Evolutionary conservation across 192 early-diverging fungal genomes (phyloP).

Genomic region (Borealophlyctis nickersoniae): DNA sequence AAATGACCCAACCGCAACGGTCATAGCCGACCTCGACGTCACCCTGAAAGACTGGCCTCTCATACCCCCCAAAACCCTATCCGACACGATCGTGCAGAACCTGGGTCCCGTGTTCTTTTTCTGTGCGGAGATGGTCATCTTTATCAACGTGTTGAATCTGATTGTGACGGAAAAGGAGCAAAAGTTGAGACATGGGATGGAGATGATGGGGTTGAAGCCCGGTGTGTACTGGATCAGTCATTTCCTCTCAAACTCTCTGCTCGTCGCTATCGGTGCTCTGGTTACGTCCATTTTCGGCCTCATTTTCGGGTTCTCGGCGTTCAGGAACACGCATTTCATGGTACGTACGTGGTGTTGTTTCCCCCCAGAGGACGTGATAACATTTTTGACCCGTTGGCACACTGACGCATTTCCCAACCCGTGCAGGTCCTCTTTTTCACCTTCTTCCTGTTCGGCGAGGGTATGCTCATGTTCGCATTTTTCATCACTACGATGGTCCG

Average conservation of each 20-base stretch:
- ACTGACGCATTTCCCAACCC: neutral
- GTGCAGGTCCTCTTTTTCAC: slow-evolving; percentile 46
- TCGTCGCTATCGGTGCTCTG: slow-evolving; percentile 57
- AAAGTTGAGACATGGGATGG: slow-evolving; percentile 67
- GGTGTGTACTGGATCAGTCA: slow-evolving; percentile 65
- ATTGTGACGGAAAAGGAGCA: slow-evolving; percentile 74
- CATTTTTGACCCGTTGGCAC: neutral
- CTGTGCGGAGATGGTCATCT: slow-evolving; percentile 59
- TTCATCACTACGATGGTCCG: slow-evolving; percentile 69
- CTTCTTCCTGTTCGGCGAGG: slow-evolving; percentile 73
- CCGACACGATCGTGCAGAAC: slow-evolving; percentile 58
- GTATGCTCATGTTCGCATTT: slow-evolving; percentile 69
- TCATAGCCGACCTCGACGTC: slow-evolving; percentile 42
- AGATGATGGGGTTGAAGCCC: slow-evolving; percentile 75
- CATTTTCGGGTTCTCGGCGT: slow-evolving; percentile 60
- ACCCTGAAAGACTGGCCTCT: slow-evolving; percentile 66
- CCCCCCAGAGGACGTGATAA: neutral
- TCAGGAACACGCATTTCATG: slow-evolving; percentile 58
- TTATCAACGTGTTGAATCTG: slow-evolving; percentile 62
- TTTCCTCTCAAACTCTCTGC: slow-evolving; percentile 54
- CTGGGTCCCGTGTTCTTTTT: slow-evolving; percentile 57
- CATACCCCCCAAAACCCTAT: slow-evolving; percentile 48
- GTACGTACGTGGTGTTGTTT: slow-evolving; percentile 12
- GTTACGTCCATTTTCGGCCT: slow-evolving; percentile 58
- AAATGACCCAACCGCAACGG: slow-evolving; percentile 22